Base-by-base conservation (phyloP, 2,329 filamentous ascomycete species). In the Neonectria coccinea region DNA sequence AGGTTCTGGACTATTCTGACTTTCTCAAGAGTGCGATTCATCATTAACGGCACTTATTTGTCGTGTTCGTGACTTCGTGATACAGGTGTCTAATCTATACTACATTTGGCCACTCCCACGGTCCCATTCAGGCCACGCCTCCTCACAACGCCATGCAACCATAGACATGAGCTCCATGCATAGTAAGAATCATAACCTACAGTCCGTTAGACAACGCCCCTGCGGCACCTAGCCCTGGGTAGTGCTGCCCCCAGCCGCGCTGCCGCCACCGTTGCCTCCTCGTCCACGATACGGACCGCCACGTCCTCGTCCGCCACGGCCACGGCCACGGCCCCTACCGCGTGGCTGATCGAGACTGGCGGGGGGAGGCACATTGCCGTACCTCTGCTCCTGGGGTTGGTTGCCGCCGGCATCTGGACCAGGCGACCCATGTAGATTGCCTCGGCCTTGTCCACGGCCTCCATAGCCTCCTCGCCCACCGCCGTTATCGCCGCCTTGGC, bases 301-400 rank as follows among this genome's bases (percentile, higher is more conserved):
- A 22, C 79, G 75, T 29, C 78, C 78, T 25, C 79, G 75, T 27
- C 78, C 81, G 56, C 81, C 75, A 42, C 79, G 78, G 51, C 83
- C 78, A 14, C 81, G 76, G 12, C 79, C 79, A 59, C 80, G 78
- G 5, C 80, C 78, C 42, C 79, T 74, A 33, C 81, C 77, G 29
- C 79, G 79, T 22, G 78, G 73, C 18, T 79, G 72, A 67, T 90
- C 84, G 12, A 91, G 78, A 47, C 76, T 84, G 1, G 85, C 77
- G 1, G 90, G 90, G 22, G 90, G 90, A 31, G 88, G 87, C 8
- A 90, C 86, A 16, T 84, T 84, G 62, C 83, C 84, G 71, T 87
- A 90, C 36, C 76, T 76, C 50, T 73, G 72, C 63, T 73, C 72
- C 20, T 73, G 61, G 5, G 57, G 55, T n/a, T 64, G 57, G 25